Evolutionary conservation across 176 grass and related monocot genomes (phyloP).

Genomic region (Olyra latifolia): DNA sequence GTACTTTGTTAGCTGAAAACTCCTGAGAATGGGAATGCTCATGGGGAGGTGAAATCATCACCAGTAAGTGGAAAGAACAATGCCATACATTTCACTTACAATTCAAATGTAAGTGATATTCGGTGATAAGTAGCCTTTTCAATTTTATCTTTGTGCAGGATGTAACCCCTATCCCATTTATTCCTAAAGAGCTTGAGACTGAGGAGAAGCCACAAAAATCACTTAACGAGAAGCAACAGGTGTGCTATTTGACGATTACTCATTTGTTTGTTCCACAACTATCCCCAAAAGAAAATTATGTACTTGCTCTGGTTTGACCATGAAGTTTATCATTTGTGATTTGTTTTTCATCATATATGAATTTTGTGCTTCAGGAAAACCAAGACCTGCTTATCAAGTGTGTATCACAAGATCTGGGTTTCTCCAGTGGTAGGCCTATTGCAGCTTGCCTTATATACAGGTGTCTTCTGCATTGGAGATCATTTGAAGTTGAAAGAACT

Average conservation of each 20-base stretch:
- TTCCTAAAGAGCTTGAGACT: constrained; percentile 71
- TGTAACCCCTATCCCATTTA: constrained; percentile 53
- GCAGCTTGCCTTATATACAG: constrained; percentile 94
- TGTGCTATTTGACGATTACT: constrained; percentile 37
- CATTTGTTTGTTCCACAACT: constrained; percentile 30
- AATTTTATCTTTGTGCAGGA: constrained; percentile 59
- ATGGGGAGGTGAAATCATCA: constrained; percentile 71
- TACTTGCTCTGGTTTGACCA: constrained; percentile 27
- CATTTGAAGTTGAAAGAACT: constrained; percentile 99
- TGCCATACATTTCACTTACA: constrained; percentile 11
- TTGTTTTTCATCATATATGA: constrained; percentile 32
- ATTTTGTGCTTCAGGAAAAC: constrained; percentile 79
- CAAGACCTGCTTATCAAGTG: constrained; percentile 92
- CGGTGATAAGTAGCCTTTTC: constrained; percentile 5
- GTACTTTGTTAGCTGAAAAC: constrained; percentile 59
- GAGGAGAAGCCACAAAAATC: constrained; percentile 99
- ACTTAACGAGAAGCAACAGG: constrained; percentile 98
- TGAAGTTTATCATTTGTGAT: constrained; percentile 29
- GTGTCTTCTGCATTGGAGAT: constrained; percentile 99
- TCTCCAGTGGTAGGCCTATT: constrained; percentile 80
- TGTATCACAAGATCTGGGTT: constrained; percentile 97
- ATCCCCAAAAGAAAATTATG: neutral
- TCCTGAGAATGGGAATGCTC: constrained; percentile 57
- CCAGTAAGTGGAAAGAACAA: constrained; percentile 60
- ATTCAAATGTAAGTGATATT: constrained; percentile 25